Evolutionary conservation across 108 stramenopile genomes (phyloP).

Genomic region (Fragilaria crotonensis): DNA sequence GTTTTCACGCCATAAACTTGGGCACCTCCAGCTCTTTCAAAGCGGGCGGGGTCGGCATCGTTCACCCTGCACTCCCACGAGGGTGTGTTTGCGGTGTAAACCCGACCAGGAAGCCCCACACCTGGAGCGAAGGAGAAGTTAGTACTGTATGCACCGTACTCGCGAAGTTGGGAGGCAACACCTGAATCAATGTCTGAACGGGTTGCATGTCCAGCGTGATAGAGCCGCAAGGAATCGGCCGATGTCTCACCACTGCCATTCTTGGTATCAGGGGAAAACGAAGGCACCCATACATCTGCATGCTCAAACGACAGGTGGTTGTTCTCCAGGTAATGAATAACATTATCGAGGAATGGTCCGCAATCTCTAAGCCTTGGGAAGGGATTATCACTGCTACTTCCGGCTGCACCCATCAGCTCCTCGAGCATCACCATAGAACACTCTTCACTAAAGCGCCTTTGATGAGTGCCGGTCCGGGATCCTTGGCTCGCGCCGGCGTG

Average conservation of each 20-base stretch:
- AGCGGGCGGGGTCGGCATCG: neutral
- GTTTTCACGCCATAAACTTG: conserved; percentile 3
- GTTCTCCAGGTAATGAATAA: neutral
- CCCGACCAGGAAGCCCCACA: conserved; percentile 4
- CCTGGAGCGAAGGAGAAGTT: conserved; percentile 5
- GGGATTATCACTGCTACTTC: too few species aligned
- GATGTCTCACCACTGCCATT: neutral
- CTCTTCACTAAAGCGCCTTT: conserved; percentile 32
- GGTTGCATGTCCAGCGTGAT: conserved; percentile 6
- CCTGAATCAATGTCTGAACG: neutral
- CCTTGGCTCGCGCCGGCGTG: conserved; percentile 1
- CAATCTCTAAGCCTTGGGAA: conserved; percentile 4
- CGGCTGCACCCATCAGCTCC: too few species aligned
- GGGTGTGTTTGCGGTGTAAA: neutral
- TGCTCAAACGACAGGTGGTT: conserved; percentile 9
- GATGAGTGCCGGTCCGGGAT: conserved; percentile 7
- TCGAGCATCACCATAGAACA: too few species aligned
- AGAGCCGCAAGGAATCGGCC: neutral
- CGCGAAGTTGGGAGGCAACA: neutral
- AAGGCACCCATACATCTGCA: conserved; percentile 6
- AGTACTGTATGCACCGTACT: conserved; percentile 2
- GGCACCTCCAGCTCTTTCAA: conserved; percentile 4
- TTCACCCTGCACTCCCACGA: conserved; percentile 1
- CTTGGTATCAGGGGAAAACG: neutral
- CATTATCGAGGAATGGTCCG: conserved; percentile 1